Percentiles rank a stretch among this genome's conserved stretches.
Evolutionary conservation across 805 yeast species (phyloP).

Genomic region (Kockiozyma suomiensis): DNA sequence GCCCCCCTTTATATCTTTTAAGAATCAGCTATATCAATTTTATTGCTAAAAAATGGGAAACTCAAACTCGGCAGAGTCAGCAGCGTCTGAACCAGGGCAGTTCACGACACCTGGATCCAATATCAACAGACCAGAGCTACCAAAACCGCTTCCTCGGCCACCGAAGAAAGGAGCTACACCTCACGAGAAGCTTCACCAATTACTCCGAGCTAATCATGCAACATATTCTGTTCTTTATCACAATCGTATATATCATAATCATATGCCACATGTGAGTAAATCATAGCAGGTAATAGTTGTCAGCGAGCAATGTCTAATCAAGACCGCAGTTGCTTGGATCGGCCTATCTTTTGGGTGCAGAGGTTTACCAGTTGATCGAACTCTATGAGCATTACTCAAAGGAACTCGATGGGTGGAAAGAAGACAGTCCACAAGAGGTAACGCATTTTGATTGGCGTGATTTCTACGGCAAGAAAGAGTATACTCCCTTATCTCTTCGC

Average conservation of each 20-base stretch:
- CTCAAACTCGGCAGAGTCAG: slow-evolving; percentile 8
- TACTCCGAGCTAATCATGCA: slow-evolving; percentile 41
- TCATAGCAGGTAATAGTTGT: too few species aligned
- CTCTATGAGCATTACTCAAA: slow-evolving; percentile 39
- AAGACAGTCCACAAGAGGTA: slow-evolving; percentile 46
- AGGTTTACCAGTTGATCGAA: slow-evolving; percentile 38
- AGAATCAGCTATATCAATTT: too few species aligned
- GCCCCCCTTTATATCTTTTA: too few species aligned
- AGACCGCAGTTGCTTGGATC: slow-evolving; percentile 37
- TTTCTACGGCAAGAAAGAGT: slow-evolving; percentile 40
- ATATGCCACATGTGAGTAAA: slow-evolving; percentile 38
- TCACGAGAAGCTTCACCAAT: slow-evolving; percentile 37
- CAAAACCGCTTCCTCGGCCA: slow-evolving; percentile 4
- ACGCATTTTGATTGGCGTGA: slow-evolving; percentile 42
- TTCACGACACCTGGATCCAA: neutral
- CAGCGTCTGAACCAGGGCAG: too few species aligned
- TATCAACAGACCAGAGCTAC: slow-evolving; percentile 1
- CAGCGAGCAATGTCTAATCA: neutral
- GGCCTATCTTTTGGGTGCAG: slow-evolving; percentile 45
- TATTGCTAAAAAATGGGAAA: slow-evolving; percentile 5
- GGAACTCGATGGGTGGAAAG: slow-evolving; percentile 42
- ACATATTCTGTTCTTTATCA: slow-evolving; percentile 40
- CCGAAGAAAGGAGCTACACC: slow-evolving; percentile 10
- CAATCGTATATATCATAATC: slow-evolving; percentile 40
- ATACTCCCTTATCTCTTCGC: neutral